Conservation (phyloP, 2,329 filamentous ascomycete species). For the Cercospora zeae-maydis region DNA sequence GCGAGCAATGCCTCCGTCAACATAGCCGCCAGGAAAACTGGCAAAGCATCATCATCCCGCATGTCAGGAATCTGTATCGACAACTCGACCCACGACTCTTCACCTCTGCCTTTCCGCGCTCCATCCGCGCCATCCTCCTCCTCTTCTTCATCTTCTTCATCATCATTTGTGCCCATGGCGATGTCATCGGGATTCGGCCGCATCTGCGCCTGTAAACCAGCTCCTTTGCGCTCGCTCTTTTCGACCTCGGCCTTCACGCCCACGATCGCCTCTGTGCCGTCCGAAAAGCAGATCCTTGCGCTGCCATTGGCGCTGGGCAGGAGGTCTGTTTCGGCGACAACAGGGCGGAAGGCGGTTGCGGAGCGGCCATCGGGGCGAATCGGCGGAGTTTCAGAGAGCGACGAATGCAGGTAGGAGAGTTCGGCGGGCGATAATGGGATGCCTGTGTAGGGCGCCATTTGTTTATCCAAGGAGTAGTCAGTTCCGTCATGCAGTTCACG, state of each 20-base stretch:
- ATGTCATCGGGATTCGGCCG: slow-evolving; percentile 17
- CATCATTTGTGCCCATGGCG: neutral
- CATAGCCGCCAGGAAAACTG: slow-evolving; percentile 84
- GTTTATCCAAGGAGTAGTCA: neutral
- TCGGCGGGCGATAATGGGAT: slow-evolving; percentile 86
- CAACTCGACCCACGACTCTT: slow-evolving; percentile 81
- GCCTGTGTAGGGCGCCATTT: slow-evolving; percentile 59
- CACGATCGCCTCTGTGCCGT: slow-evolving; percentile 93
- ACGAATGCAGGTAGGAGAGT: slow-evolving; percentile 88
- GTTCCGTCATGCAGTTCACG: neutral
- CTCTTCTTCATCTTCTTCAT: slow-evolving; percentile 40
- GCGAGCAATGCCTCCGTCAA: slow-evolving; percentile 79
- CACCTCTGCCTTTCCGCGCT: slow-evolving; percentile 36
- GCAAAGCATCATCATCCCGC: slow-evolving; percentile 85
- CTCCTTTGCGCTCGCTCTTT: slow-evolving; percentile 50
- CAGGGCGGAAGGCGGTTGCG: slow-evolving; percentile 81
- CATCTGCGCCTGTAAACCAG: neutral
- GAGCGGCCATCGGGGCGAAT: slow-evolving; percentile 84
- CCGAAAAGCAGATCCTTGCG: slow-evolving; percentile 87
- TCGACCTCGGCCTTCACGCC: slow-evolving; percentile 95
- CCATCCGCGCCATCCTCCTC: slow-evolving; percentile 41
- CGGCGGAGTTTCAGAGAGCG: slow-evolving; percentile 74
- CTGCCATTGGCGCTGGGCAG: slow-evolving; percentile 87
- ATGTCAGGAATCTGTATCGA: slow-evolving; percentile 87
- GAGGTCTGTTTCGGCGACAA: slow-evolving; percentile 86